Conservation (phyloP, 1,284 basidiomycete species). For the Puccinia polysora region DNA sequence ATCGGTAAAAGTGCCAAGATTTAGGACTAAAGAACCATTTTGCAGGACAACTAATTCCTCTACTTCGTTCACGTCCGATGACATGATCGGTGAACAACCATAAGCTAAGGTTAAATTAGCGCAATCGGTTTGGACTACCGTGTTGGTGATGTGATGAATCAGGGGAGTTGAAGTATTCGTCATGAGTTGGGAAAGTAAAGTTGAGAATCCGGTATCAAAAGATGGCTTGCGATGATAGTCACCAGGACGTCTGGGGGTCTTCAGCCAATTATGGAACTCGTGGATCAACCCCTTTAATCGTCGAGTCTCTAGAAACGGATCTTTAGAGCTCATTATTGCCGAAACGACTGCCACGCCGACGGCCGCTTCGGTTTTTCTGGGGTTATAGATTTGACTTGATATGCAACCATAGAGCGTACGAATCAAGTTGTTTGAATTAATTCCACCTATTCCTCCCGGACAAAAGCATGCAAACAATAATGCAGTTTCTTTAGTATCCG, state of each 20-base stretch:
- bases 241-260: background rate
- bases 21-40: slow-evolving; percentile 64
- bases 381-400: slow-evolving; percentile 2
- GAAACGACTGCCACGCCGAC: slow-evolving; percentile 81
- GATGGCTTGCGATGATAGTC: background rate
- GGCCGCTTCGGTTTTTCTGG: slow-evolving; percentile 31
- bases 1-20: slow-evolving; percentile 77
- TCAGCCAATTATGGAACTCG: slow-evolving; percentile 51
- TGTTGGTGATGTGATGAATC: slow-evolving; percentile 73
- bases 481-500: background rate
- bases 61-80: slow-evolving; percentile 41
- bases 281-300: slow-evolving; percentile 52
- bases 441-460: slow-evolving; percentile 39
- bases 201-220: background rate
- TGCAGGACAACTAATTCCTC: slow-evolving; percentile 12
- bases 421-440: slow-evolving; percentile 31
- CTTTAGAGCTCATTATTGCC: slow-evolving; percentile 68
- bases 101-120: slow-evolving; percentile 89
- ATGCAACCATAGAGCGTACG: slow-evolving; percentile 32
- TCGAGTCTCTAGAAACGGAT: slow-evolving; percentile 62
- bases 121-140: slow-evolving; percentile 81
- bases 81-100: slow-evolving; percentile 88
- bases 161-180: slow-evolving; percentile 58
- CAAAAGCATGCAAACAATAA: background rate
- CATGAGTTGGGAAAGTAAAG: slow-evolving; percentile 55